A percentile compares a stretch with the other conserved stretches of the same genome.
Evolutionary conservation across 73 alveolate genomes (phyloP).

Genomic region (Symbiodinium natans): DNA sequence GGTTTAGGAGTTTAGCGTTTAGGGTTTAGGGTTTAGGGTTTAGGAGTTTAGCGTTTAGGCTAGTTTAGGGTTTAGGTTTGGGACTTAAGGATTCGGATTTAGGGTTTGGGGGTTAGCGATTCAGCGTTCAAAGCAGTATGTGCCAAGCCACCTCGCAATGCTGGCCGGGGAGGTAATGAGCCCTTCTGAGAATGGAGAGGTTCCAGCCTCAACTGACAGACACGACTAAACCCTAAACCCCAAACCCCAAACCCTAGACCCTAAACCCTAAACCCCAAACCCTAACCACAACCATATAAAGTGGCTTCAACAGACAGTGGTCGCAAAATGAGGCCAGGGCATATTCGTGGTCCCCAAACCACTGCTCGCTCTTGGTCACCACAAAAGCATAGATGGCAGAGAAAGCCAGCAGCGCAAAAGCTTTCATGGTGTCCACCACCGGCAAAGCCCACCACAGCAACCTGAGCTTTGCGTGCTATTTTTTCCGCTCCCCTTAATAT

Average conservation of each 20-base stretch:
- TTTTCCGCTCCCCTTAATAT: background rate
- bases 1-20: no score
- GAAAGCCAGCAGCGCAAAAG: slow-evolving; percentile 37
- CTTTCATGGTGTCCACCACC: slow-evolving; percentile 23
- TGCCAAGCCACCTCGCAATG: slow-evolving; percentile 52
- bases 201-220: slow-evolving; percentile 32
- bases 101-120: no score
- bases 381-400: slow-evolving; percentile 46
- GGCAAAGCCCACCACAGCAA: slow-evolving; percentile 81
- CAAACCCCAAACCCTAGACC: no score
- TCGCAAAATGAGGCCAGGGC: background rate
- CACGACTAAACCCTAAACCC: no score
- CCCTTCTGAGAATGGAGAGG: slow-evolving; percentile 33
- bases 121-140: no score
- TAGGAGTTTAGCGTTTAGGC: no score
- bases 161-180: slow-evolving; percentile 44
- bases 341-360: slow-evolving; percentile 67
- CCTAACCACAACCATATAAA: no score
- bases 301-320: background rate
- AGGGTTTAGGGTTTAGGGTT: no score
- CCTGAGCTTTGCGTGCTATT: background rate
- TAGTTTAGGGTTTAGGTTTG: no score
- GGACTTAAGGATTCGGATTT: no score
- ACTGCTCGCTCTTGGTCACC: slow-evolving; percentile 44
- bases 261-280: no score